A percentile compares a stretch with the other conserved stretches of the same genome.
These are phyloP conservation scores for Colletotrichum musae DNA, from an alignment of 2,329 filamentous ascomycete species.

Conservation along the genomic window DNA sequence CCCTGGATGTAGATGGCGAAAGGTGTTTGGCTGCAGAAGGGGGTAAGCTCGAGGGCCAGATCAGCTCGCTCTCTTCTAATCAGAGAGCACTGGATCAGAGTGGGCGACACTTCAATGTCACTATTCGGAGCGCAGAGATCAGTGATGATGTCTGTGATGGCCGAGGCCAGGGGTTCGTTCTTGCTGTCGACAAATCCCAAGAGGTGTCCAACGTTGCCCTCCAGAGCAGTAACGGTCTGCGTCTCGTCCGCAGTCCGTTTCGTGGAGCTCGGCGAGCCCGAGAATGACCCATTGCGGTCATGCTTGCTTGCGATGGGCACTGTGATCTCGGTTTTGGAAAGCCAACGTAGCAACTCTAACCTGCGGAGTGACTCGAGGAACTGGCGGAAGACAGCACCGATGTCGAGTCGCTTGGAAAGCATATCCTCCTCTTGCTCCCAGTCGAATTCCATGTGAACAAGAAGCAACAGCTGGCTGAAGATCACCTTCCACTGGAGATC, in stretches of 20 bases:
- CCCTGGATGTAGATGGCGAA: constrained; percentile 89
- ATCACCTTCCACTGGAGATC: constrained; percentile 81
- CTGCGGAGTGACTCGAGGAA: constrained; percentile 80
- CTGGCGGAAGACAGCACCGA: constrained; percentile 78
- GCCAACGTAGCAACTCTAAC: constrained; percentile 81
- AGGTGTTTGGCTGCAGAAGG: constrained; percentile 69
- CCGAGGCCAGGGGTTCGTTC: constrained; percentile 67
- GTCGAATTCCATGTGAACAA: constrained; percentile 89
- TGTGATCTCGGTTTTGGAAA: constrained; percentile 71
- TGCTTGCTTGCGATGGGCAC: constrained; percentile 61
- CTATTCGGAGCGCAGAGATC: constrained; percentile 76
- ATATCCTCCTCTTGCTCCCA: constrained; percentile 81
- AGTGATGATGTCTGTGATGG: constrained; percentile 76
- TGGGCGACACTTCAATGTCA: constrained; percentile 74
- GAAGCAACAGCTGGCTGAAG: constrained; percentile 85
- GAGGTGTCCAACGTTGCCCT: constrained; percentile 74
- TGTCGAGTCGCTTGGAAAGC: constrained; percentile 71
- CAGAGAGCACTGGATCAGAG: constrained; percentile 74
- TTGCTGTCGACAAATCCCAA: constrained; percentile 70
- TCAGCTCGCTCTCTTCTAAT: constrained; percentile 73
- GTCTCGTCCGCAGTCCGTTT: constrained; percentile 62
- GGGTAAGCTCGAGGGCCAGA: constrained; percentile 69
- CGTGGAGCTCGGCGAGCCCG: constrained; percentile 48
- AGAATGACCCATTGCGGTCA: constrained; percentile 54
- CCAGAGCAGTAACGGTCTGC: constrained; percentile 70